Evolutionary conservation across 2,329 filamentous ascomycete species (phyloP).

Genomic region (Tolypocladium ophioglossoides): DNA sequence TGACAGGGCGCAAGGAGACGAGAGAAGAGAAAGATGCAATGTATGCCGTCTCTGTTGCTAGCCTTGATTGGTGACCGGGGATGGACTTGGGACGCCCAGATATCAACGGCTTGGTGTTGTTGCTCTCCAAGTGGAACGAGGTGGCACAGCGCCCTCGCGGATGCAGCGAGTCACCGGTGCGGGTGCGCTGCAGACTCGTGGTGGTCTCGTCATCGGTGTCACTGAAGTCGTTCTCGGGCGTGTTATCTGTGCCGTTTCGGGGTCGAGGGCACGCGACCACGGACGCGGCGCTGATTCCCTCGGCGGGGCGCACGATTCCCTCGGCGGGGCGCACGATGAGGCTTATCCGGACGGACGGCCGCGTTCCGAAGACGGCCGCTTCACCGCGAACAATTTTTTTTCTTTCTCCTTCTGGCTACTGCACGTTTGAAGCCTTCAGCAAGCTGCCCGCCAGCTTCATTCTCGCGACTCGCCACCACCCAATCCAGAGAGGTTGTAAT

Average conservation of each 20-base stretch:
- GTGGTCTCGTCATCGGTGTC: neutral
- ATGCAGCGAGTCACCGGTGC: neutral
- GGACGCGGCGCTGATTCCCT: neutral
- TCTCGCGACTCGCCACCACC: neutral
- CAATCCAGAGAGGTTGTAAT: too few species aligned
- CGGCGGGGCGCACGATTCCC: neutral
- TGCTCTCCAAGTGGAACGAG: neutral
- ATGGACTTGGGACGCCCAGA: neutral
- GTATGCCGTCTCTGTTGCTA: neutral
- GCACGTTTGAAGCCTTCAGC: neutral
- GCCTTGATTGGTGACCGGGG: neutral
- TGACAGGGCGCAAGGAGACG: neutral
- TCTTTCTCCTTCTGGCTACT: neutral
- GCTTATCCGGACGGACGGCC: neutral
- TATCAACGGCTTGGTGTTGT: neutral
- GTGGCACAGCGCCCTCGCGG: neutral
- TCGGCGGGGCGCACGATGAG: neutral
- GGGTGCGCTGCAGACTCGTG: neutral
- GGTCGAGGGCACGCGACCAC: neutral
- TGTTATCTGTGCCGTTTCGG: neutral
- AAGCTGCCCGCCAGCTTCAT: neutral
- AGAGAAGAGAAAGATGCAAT: neutral
- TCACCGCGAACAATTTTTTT: neutral
- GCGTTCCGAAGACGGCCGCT: neutral
- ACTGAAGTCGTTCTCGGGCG: too few species aligned